These are phyloP conservation scores for Closterium sp. DNA, from an alignment of 139 green algal species.

Conservation along the genomic window DNA sequence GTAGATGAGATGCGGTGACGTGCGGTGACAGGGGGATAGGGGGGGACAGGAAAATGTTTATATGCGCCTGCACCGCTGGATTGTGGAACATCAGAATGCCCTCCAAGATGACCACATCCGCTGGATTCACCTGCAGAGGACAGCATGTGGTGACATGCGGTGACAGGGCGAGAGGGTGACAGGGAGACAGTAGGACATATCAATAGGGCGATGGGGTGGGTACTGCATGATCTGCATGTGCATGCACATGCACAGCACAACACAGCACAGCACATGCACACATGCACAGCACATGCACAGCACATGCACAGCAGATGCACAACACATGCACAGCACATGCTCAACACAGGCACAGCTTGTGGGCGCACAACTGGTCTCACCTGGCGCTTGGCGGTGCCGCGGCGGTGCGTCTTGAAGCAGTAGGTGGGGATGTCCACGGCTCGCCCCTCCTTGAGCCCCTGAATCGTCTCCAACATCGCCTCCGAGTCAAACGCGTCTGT, in stretches of 20 bases:
- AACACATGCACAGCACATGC: too few relatives aligned
- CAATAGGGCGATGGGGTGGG: too few relatives aligned
- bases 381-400: slow-evolving; percentile 57
- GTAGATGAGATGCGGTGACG: too few relatives aligned
- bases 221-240: too few relatives aligned
- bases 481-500: slow-evolving; percentile 77
- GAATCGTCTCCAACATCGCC: slow-evolving; percentile 60
- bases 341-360: too few relatives aligned
- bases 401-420: slow-evolving; percentile 85
- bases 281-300: too few relatives aligned
- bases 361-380: not conserved
- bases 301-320: too few relatives aligned
- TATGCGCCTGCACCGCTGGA: slow-evolving; percentile 64
- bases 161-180: too few relatives aligned
- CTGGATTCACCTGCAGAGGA: slow-evolving; percentile 62
- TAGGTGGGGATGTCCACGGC: slow-evolving; percentile 83
- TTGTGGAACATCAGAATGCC: slow-evolving; percentile 93
- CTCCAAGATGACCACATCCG: slow-evolving; percentile 94
- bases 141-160: too few relatives aligned
- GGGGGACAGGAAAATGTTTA: slow-evolving; percentile 71
- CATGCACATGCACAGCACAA: too few relatives aligned
- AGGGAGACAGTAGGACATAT: not conserved
- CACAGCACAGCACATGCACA: too few relatives aligned
- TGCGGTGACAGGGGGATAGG: too few relatives aligned
- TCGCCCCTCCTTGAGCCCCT: slow-evolving; percentile 24